These are phyloP conservation scores for Microsporum canis DNA, from an alignment of 2,329 filamentous ascomycete genomes.

Conservation along the genomic window DNA sequence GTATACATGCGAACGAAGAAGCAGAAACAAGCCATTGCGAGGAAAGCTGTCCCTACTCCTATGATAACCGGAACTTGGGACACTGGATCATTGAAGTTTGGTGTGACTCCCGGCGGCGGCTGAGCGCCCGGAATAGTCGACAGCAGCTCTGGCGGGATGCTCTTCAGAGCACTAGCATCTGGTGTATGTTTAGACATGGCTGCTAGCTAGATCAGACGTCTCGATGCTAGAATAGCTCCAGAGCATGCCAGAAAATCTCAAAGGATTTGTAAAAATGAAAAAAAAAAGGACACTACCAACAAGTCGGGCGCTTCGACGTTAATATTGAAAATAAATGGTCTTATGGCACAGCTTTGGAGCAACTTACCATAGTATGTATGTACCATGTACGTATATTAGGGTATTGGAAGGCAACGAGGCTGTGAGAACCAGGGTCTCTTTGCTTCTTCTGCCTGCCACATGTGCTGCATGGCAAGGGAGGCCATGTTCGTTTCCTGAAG, in stretches of 20 bases:
- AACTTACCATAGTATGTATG: neutral
- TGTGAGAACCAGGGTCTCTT: neutral
- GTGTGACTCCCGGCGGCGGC: neutral
- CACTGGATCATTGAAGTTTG: neutral
- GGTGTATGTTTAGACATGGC: neutral
- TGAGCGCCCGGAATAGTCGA: neutral
- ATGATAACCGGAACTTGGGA: neutral
- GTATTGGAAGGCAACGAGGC: neutral
- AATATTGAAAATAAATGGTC: neutral
- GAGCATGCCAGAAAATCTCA: neutral
- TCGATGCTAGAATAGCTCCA: neutral
- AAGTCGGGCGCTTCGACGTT: neutral
- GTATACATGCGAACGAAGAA: constrained; percentile 2
- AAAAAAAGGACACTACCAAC: neutral
- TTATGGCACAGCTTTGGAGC: neutral
- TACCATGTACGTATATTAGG: no score
- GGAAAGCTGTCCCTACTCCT: neutral
- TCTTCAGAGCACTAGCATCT: neutral
- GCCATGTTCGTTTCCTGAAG: neutral
- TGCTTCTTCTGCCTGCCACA: neutral
- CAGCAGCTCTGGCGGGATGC: neutral
- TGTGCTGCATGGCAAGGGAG: neutral
- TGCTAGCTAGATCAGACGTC: neutral
- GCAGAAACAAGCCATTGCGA: neutral
- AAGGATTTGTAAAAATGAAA: neutral